Base-by-base conservation (phyloP, 2,329 filamentous ascomycete genomes). In the Ophiostoma ulmi region DNA sequence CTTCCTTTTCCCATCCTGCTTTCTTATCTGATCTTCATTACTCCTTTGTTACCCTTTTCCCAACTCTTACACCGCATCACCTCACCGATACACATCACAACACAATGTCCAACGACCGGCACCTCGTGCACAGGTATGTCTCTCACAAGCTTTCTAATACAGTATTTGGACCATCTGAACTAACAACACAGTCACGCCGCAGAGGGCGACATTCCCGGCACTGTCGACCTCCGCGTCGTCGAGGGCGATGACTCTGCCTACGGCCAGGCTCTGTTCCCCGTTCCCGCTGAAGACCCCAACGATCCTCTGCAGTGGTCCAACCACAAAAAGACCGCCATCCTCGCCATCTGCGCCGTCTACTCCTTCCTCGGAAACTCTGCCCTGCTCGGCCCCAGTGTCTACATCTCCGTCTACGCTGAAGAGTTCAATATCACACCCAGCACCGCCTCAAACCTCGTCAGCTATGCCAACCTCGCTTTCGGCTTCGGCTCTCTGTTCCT, bases 261-360 rank as follows among this genome's bases (percentile, higher is more conserved):
- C 72, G 87, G 87, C 31, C 86, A 88, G 76, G 86, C 87, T 2
- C 80, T 88, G 3, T 88, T 84, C 74, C 86, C 87, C 1, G 86
- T 88, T 0, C 86, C 87, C 1, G 84, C 86, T 1, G 83, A 87
- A 70, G 86, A 88, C 74, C 86, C 86, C 0, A 88, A 88, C 72
- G 86, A 88, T 75, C 86, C 86, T 8, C 79, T 88, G 11, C 83
- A 86, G 80, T 88, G 86, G 87, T 76, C 84, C 1, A 79, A 77
- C 38, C 81, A 78, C 74, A 88, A 87, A 79, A 88, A 88, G 77
- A 83, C 80, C 1, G 80, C 82, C 75, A 88, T 89, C 66, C 78
- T 88, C 11, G 76, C 85, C 48, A 81, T 86, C 68, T 83, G 83
- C 72, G 83, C 84, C 4, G 72, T 83, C 0, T 88, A 87, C 74